phyloP scores from a whole-genome alignment of 1,139 yeast species.

The Blastobotrys illinoisensis region DNA sequence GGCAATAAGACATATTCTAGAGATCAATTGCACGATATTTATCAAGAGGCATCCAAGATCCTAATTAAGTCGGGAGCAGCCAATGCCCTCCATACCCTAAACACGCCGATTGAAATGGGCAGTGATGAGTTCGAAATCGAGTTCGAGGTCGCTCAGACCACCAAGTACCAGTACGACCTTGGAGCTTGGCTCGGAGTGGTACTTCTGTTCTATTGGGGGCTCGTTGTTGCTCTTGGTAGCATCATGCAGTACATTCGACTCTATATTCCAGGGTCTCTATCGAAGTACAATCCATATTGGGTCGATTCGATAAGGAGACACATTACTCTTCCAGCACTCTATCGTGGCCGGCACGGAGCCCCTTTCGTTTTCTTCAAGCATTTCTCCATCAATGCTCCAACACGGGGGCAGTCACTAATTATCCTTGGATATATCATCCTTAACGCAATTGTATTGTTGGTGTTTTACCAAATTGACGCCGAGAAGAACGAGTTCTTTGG shows the following conservation, averaged over 20 bases:
- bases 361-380: slow-evolving; percentile 23
- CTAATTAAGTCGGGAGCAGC: slow-evolving; percentile 13
- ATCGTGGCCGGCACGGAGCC: slow-evolving; percentile 25
- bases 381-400: slow-evolving; percentile 27
- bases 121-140: slow-evolving; percentile 14
- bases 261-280: slow-evolving; percentile 9
- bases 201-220: slow-evolving; percentile 19
- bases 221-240: slow-evolving; percentile 10
- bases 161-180: slow-evolving; percentile 18
- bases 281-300: slow-evolving; percentile 3
- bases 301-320: slow-evolving; percentile 21
- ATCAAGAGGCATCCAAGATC: slow-evolving; percentile 9
- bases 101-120: slow-evolving; percentile 16
- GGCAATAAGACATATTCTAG: slow-evolving; percentile 13
- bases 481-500: slow-evolving; percentile 21
- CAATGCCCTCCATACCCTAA: slow-evolving; percentile 6
- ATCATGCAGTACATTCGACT: slow-evolving; percentile 6
- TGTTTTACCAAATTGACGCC: slow-evolving; percentile 30
- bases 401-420: slow-evolving; percentile 30
- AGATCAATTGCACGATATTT: slow-evolving; percentile 15
- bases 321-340: slow-evolving; percentile 32
- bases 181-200: slow-evolving; percentile 17
- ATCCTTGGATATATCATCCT: slow-evolving; percentile 25
- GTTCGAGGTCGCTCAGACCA: slow-evolving; percentile 16
- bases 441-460: slow-evolving; percentile 21